These are phyloP conservation scores for Urochloa ruziziensis DNA, from an alignment of 176 grass and related monocot genomes.

Conservation along the genomic window DNA sequence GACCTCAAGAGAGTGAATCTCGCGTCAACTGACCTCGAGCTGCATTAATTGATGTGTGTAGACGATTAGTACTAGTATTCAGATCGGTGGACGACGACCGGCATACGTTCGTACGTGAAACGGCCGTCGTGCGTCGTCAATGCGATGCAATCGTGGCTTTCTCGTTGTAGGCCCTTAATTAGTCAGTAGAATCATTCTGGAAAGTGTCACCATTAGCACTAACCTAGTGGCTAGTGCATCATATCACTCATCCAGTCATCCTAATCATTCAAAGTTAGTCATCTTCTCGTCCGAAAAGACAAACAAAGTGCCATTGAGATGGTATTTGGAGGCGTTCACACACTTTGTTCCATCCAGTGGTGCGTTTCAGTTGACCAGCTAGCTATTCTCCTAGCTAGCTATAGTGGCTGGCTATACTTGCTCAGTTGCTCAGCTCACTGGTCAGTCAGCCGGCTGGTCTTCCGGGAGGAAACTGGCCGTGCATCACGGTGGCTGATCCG, in stretches of 20 bases:
- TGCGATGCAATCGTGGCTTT: neutral
- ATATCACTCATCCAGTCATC: neutral
- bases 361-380: neutral
- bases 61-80: neutral
- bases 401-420: too few relatives aligned
- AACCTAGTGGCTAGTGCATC: neutral
- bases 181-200: neutral
- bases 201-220: neutral
- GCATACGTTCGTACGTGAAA: too few relatives aligned
- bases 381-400: neutral
- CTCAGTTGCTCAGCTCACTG: fast-evolving
- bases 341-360: neutral
- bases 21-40: neutral
- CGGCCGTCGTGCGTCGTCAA: neutral
- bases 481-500: constrained; percentile 12
- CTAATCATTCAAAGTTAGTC: neutral
- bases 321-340: constrained; percentile 20
- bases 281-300: neutral
- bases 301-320: neutral
- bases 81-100: neutral
- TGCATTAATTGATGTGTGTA: neutral
- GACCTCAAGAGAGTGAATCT: neutral
- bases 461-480: constrained; percentile 19
- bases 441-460: neutral
- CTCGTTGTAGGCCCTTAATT: neutral